Percentiles rank a stretch among this genome's conserved stretches.
Conservation (phyloP, 768 basidiomycete species). For the Epithele typhae region DNA sequence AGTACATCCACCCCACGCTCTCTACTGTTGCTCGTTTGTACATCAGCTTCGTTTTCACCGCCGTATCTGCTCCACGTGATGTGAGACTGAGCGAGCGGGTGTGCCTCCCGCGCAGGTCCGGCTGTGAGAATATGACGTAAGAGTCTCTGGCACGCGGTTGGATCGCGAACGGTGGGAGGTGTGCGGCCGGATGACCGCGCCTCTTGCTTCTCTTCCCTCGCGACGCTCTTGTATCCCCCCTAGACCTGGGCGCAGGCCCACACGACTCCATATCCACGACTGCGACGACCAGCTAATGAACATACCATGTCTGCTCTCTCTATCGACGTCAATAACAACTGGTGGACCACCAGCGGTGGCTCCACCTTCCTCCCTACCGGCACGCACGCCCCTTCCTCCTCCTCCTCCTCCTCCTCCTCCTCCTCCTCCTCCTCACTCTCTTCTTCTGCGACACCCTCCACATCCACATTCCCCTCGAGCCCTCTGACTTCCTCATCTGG, state of each 20-base stretch:
- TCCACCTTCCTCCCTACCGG: constrained; percentile 17
- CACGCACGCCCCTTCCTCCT: constrained; percentile 1
- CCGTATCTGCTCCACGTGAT: too few relatives aligned
- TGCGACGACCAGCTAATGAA: constrained; percentile 20
- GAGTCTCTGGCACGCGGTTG: too few relatives aligned
- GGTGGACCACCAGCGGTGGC: constrained; percentile 22
- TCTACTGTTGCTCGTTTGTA: too few relatives aligned
- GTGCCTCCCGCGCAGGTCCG: too few relatives aligned
- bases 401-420: constrained; percentile 6
- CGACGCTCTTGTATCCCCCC: constrained; percentile 6
- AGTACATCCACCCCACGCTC: too few relatives aligned
- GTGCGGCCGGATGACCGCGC: too few relatives aligned
- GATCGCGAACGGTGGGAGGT: too few relatives aligned
- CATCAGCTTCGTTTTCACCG: too few relatives aligned
- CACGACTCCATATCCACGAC: constrained; percentile 23
- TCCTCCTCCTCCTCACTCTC: neutral
- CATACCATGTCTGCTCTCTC: constrained; percentile 9
- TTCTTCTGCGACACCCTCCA: constrained; percentile 6
- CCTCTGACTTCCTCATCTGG: constrained; percentile 3
- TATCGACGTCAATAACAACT: constrained; percentile 11
- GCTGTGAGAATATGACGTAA: too few relatives aligned
- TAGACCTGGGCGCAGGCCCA: constrained; percentile 16
- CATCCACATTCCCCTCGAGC: constrained; percentile 5
- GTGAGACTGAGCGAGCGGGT: too few relatives aligned
- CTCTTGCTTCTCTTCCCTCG: too few relatives aligned